Percentiles rank a stretch among this genome's conserved stretches.
Evolutionary conservation across 768 basidiomycete genomes (phyloP).

Genomic region (Rhizopogon roseolus): DNA sequence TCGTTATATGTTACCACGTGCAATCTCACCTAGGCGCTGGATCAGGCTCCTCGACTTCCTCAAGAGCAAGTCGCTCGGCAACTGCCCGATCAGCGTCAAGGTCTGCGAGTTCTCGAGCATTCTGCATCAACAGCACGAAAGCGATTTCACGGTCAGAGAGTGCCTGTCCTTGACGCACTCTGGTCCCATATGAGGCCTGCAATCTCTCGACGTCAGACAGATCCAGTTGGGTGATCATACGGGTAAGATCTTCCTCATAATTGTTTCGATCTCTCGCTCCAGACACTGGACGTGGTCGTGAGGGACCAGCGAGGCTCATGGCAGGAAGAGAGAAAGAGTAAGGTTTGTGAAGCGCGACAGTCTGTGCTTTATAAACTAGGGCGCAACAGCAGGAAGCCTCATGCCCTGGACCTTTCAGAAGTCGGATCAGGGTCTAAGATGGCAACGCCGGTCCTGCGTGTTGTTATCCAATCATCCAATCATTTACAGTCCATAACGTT

Average conservation of each 20-base stretch:
- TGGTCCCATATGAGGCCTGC: constrained; percentile 4
- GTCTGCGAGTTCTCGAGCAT: constrained; percentile 12
- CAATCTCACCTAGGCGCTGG: background rate
- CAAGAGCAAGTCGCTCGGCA: constrained; percentile 12
- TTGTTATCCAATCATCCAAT: no score
- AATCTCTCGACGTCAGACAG: constrained; percentile 16
- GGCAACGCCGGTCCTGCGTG: no score
- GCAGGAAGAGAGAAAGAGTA: background rate
- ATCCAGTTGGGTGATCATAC: constrained; percentile 15
- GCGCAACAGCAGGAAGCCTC: no score
- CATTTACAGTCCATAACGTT: no score
- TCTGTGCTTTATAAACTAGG: no score
- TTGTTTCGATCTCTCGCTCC: constrained; percentile 14
- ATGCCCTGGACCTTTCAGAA: no score
- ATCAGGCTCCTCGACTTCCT: constrained; percentile 2
- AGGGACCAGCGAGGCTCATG: constrained; percentile 25
- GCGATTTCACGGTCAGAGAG: constrained; percentile 21
- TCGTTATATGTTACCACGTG: background rate
- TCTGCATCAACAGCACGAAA: constrained; percentile 18
- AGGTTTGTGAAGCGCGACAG: no score
- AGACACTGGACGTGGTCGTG: constrained; percentile 4
- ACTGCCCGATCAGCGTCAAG: constrained; percentile 17
- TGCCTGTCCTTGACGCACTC: constrained; percentile 1
- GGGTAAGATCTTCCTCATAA: constrained; percentile 21
- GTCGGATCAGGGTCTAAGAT: no score